Evolutionary conservation across 768 basidiomycete species (phyloP).

Genomic region (Roridomyces roridus): DNA sequence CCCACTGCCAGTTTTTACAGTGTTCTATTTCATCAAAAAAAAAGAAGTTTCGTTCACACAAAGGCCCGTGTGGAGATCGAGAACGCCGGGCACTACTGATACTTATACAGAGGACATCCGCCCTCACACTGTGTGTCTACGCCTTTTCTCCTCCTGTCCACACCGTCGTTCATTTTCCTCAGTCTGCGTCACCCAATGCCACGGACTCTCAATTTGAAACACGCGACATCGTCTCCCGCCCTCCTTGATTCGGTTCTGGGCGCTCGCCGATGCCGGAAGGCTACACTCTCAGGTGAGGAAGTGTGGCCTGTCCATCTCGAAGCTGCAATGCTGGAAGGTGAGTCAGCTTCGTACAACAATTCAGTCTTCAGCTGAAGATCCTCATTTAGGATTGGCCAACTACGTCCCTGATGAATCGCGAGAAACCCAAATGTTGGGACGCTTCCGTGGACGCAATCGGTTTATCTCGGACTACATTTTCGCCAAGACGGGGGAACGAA

Average conservation of each 20-base stretch:
- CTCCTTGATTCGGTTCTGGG: neutral
- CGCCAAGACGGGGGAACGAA: constrained; percentile 47
- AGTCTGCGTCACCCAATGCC: too few species aligned
- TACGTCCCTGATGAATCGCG: constrained; percentile 53
- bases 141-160: too few species aligned
- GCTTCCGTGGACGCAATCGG: constrained; percentile 56
- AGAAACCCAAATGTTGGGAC: constrained; percentile 52
- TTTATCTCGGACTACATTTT: constrained; percentile 59
- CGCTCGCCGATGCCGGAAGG: neutral
- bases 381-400: constrained; percentile 43
- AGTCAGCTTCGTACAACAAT: neutral
- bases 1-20: too few species aligned
- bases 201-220: too few species aligned
- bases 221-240: too few species aligned
- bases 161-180: too few species aligned
- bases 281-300: neutral
- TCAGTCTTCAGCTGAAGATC: constrained; percentile 27
- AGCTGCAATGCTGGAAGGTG: constrained; percentile 54
- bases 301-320: constrained; percentile 36
- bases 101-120: too few species aligned
- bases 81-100: too few species aligned
- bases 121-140: too few species aligned
- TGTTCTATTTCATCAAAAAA: too few species aligned
- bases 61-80: too few species aligned
- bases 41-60: too few species aligned